Conservation (phyloP, 1,139 yeast genomes). For the Lodderomyces margitis region DNA sequence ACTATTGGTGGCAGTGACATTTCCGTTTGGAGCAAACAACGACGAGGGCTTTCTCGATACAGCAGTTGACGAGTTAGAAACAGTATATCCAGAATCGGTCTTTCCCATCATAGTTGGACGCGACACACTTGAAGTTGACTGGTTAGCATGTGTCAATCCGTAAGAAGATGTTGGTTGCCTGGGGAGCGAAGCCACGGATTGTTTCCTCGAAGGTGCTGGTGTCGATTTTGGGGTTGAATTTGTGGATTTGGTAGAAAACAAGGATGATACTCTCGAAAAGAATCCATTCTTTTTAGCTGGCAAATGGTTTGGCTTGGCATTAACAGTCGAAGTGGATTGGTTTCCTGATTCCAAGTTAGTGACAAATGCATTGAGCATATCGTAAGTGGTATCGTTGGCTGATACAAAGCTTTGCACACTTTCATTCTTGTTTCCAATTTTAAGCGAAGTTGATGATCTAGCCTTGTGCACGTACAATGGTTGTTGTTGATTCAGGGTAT, state of each 20-base stretch:
- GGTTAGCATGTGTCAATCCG: too few relatives aligned
- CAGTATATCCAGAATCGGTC: not conserved
- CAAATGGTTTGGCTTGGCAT: not conserved
- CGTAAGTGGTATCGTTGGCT: constrained; percentile 7
- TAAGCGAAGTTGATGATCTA: constrained; percentile 7
- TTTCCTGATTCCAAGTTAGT: not conserved
- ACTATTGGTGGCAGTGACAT: constrained; percentile 1
- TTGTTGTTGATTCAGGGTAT: not conserved
- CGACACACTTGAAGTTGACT: not conserved
- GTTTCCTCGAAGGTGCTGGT: constrained; percentile 3
- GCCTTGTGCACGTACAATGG: constrained; percentile 4
- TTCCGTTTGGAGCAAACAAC: not conserved
- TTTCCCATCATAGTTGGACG: not conserved
- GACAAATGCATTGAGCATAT: not conserved
- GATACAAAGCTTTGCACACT: constrained; percentile 5
- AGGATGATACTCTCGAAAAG: constrained; percentile 1
- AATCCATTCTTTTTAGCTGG: constrained; percentile 4
- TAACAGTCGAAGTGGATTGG: not conserved
- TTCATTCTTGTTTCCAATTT: constrained; percentile 6
- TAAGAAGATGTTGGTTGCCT: too few relatives aligned
- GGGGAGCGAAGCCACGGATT: not conserved
- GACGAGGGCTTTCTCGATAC: not conserved
- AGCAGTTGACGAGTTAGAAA: not conserved
- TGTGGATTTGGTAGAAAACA: constrained; percentile 6
- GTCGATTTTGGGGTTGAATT: constrained; percentile 3